Evolutionary conservation across 139 green algal genomes (phyloP).

Genomic region (Coelastrella sp.): DNA sequence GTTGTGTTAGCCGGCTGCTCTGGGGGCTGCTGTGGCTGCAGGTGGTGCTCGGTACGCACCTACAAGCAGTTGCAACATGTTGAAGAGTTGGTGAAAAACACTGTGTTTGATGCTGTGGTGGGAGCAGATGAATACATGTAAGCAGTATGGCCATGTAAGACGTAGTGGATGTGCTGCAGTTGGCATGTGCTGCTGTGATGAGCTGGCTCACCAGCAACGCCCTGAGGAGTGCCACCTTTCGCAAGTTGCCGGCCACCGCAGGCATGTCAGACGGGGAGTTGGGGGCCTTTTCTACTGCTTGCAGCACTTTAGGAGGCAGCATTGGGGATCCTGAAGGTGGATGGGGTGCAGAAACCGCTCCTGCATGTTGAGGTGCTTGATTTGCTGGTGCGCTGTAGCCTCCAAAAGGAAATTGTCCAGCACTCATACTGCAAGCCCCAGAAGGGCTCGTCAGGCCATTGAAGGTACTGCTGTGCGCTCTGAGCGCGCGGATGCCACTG

Average conservation of each 20-base stretch:
- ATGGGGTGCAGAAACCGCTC: not conserved
- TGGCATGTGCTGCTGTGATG: not conserved
- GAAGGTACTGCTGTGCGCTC: not conserved
- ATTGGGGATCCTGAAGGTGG: not conserved
- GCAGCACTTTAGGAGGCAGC: not conserved
- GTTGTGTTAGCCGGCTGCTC: not conserved
- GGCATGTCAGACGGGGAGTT: slow-evolving; percentile 30
- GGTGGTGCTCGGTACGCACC: slow-evolving; percentile 25
- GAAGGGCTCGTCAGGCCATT: not conserved
- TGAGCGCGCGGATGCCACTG: not conserved
- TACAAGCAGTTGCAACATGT: not conserved
- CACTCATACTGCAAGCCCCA: not conserved
- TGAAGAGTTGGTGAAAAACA: not conserved
- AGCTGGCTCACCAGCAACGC: slow-evolving; percentile 1
- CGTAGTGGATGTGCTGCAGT: not conserved
- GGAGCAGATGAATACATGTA: too few relatives aligned
- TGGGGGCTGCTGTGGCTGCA: slow-evolving; percentile 23
- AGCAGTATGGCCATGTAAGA: too few relatives aligned
- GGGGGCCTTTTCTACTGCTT: not conserved
- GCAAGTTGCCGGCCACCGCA: slow-evolving; percentile 4
- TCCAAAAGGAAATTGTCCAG: not conserved
- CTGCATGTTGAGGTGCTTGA: not conserved
- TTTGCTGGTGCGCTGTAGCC: not conserved
- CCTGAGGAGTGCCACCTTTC: slow-evolving; percentile 27
- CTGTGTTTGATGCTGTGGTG: too few relatives aligned